A percentile compares a stretch with the other conserved stretches of the same genome.
Evolutionary conservation across 1,139 yeast genomes (phyloP).

Genomic region (Scheffersomyces quercinus): DNA sequence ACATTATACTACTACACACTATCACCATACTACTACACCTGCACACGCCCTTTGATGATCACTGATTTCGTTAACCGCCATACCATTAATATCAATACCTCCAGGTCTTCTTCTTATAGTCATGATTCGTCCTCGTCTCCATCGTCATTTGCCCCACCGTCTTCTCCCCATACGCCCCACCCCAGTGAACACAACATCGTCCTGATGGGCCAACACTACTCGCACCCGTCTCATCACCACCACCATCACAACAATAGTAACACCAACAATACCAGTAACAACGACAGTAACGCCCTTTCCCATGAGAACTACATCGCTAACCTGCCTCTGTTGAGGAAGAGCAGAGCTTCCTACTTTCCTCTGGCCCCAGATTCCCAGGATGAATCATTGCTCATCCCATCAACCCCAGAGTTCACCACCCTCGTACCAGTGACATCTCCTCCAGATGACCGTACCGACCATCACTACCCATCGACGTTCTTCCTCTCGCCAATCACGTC

Average conservation of each 20-base stretch:
- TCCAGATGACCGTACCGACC: neutral
- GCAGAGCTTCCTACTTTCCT: conserved; percentile 1
- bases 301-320: neutral
- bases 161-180: no score
- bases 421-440: conserved; percentile 1
- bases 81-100: no score
- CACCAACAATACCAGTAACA: neutral
- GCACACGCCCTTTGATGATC: no score
- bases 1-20: no score
- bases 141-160: no score
- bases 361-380: neutral
- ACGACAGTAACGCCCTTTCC: neutral
- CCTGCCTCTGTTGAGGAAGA: neutral
- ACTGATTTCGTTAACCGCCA: no score
- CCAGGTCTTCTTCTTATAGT: no score
- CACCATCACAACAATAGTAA: neutral
- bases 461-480: conserved; percentile 22
- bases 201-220: conserved; percentile 1
- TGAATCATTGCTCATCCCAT: neutral
- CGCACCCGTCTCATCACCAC: neutral
- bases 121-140: no score
- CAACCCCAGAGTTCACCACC: neutral
- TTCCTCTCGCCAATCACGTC: conserved; percentile 40
- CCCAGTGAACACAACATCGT: no score
- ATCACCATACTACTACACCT: no score